Conservation (phyloP, 2,329 filamentous ascomycete species). For the Botrytis byssoidea region DNA sequence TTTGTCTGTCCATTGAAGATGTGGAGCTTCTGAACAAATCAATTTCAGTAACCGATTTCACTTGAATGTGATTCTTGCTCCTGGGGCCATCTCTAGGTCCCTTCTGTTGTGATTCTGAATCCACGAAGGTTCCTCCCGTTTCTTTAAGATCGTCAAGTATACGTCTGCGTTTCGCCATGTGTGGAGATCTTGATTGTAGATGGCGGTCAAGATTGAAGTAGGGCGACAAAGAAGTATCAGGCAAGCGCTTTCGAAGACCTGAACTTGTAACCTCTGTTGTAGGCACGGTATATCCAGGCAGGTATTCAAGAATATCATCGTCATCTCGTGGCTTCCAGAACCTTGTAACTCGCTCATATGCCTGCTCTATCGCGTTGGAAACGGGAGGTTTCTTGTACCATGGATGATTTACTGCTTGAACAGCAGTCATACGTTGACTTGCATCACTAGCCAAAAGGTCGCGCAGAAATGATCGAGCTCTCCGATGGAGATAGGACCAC, state of each 20-base stretch:
- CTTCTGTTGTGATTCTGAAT: not conserved
- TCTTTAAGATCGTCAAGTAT: constrained; percentile 31
- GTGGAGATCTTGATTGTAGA: constrained; percentile 24
- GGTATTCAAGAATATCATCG: constrained; percentile 30
- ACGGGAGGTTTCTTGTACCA: constrained; percentile 41
- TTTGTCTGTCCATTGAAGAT: not conserved
- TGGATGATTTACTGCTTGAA: constrained; percentile 38
- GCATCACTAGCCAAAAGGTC: constrained; percentile 40
- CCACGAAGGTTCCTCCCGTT: constrained; percentile 21
- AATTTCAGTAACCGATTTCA: constrained; percentile 23
- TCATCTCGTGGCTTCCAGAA: constrained; percentile 34
- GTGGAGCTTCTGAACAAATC: constrained; percentile 28
- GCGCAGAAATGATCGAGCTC: constrained; percentile 37
- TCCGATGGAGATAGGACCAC: constrained; percentile 25
- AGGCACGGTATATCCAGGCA: constrained; percentile 22
- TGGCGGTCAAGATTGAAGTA: constrained; percentile 37
- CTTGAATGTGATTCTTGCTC: not conserved
- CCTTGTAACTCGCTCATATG: constrained; percentile 30
- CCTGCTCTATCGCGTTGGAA: constrained; percentile 30
- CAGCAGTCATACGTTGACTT: constrained; percentile 39
- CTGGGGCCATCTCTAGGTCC: not conserved
- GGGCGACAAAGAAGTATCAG: constrained; percentile 32
- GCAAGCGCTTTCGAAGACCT: constrained; percentile 28
- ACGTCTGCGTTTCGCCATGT: constrained; percentile 24
- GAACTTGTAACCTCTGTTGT: not conserved